Evolutionary conservation across 495 filamentous ascomycete species (phyloP).

Genomic region (Xylaria cubensis): DNA sequence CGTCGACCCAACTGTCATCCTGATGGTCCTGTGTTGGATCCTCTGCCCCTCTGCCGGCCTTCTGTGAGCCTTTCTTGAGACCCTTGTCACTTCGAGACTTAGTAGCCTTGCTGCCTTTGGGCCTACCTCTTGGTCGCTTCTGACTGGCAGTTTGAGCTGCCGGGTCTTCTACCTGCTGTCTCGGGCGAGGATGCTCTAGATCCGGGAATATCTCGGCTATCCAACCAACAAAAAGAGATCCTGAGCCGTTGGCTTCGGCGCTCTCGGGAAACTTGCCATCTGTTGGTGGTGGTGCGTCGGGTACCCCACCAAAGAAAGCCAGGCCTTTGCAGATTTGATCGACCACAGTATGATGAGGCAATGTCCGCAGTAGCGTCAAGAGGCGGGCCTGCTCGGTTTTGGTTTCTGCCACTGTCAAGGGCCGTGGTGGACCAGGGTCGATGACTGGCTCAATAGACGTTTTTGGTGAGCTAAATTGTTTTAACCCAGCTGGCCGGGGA

Average conservation of each 20-base stretch:
- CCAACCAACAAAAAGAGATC: constrained; percentile 64
- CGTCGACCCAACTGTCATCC: constrained; percentile 45
- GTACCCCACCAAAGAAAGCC: constrained; percentile 64
- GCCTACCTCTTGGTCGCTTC: constrained; percentile 54
- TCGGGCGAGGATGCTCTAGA: constrained; percentile 36
- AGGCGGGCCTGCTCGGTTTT: constrained; percentile 63
- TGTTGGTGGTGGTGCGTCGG: constrained; percentile 59
- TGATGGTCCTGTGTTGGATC: constrained; percentile 37
- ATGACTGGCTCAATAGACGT: constrained; percentile 37
- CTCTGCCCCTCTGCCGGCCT: constrained; percentile 26
- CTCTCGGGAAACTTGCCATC: constrained; percentile 61
- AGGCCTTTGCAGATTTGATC: constrained; percentile 65
- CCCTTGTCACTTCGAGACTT: constrained; percentile 59
- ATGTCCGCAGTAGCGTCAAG: constrained; percentile 57
- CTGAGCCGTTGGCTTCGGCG: constrained; percentile 59
- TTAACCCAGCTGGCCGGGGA: constrained; percentile 39
- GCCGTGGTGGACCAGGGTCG: constrained; percentile 33
- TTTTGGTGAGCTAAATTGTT: constrained; percentile 39
- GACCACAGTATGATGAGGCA: constrained; percentile 59
- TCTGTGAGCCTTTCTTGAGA: constrained; percentile 51
- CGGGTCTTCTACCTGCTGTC: constrained; percentile 21
- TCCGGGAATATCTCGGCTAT: constrained; percentile 64
- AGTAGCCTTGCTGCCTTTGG: constrained; percentile 59
- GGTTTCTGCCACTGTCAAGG: constrained; percentile 54
- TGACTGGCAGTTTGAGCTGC: constrained; percentile 36